A percentile compares a stretch with the other conserved stretches of the same genome.
These are phyloP conservation scores for Colletotrichum plurivorum DNA, from an alignment of 2,329 filamentous ascomycete genomes.

Conservation along the genomic window DNA sequence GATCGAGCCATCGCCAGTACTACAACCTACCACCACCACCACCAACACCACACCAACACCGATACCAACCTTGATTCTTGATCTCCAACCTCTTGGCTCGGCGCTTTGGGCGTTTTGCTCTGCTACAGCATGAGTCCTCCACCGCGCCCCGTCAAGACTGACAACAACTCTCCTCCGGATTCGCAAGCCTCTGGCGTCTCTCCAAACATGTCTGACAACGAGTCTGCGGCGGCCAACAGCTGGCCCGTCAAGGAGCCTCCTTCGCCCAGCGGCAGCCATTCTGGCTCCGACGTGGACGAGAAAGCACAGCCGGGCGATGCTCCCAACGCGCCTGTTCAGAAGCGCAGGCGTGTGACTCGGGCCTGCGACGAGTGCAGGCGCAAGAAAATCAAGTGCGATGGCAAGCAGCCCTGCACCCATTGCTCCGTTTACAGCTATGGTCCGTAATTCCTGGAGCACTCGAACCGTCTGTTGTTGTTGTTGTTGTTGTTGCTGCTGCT, in stretches of 20 bases:
- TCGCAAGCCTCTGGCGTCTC: constrained; percentile 45
- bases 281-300: constrained; percentile 59
- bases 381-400: constrained; percentile 91
- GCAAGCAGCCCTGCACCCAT: constrained; percentile 91
- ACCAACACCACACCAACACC: constrained; percentile 38
- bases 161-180: constrained; percentile 34
- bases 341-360: constrained; percentile 82
- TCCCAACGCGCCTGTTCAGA: constrained; percentile 75
- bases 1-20: constrained; percentile 19
- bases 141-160: constrained; percentile 38
- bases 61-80: constrained; percentile 31
- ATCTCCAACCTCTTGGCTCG: constrained; percentile 4
- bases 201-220: constrained; percentile 60
- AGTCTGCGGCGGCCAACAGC: constrained; percentile 53
- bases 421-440: constrained; percentile 99
- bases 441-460: constrained; percentile 59
- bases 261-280: constrained; percentile 60
- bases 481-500: constrained; percentile 28
- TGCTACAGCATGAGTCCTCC: constrained; percentile 40
- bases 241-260: constrained; percentile 52
- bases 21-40: not conserved
- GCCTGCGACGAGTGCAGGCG: constrained; percentile 87
- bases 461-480: too few relatives aligned
- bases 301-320: constrained; percentile 47
- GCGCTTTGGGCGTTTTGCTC: constrained; percentile 2